Percentiles rank a stretch among this genome's conserved stretches.
phyloP scores from a whole-genome alignment of 1,139 yeast genomes.

The Yamadazyma buinensis region DNA sequence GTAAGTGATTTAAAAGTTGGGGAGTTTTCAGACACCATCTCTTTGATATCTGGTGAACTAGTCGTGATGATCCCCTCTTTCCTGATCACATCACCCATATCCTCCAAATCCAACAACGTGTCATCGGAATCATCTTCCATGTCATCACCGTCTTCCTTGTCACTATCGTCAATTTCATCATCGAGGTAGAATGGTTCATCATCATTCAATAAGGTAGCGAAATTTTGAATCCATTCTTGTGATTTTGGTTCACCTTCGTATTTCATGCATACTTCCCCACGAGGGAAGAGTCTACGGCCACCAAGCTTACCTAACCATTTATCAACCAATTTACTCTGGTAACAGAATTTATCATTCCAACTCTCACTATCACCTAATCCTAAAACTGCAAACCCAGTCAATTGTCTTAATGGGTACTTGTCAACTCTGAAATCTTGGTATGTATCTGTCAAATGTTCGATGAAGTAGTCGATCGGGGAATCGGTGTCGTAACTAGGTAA shows the following conservation, averaged over 20 bases:
- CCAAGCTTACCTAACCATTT: slow-evolving; percentile 79
- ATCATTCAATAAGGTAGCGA: slow-evolving; percentile 59
- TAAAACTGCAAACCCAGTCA: slow-evolving; percentile 78
- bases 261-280: slow-evolving; percentile 84
- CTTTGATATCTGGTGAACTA: slow-evolving; percentile 44
- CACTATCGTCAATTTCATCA: slow-evolving; percentile 33
- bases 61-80: slow-evolving; percentile 20
- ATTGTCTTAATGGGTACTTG: slow-evolving; percentile 63
- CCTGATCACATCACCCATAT: slow-evolving; percentile 64
- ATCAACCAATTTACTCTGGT: slow-evolving; percentile 77
- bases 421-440: slow-evolving; percentile 83
- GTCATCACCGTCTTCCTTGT: slow-evolving; percentile 29
- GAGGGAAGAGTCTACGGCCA: slow-evolving; percentile 76
- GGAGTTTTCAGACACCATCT: slow-evolving; percentile 87
- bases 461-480: slow-evolving; percentile 84
- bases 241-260: slow-evolving; percentile 60
- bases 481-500: slow-evolving; percentile 92
- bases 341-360: slow-evolving; percentile 78
- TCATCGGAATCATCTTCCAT: slow-evolving; percentile 35
- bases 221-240: slow-evolving; percentile 61
- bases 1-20: slow-evolving; percentile 88
- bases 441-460: slow-evolving; percentile 77
- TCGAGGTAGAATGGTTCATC: slow-evolving; percentile 59
- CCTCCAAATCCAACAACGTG: slow-evolving; percentile 76
- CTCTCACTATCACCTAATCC: slow-evolving; percentile 88